Base-by-base conservation (phyloP, 1,139 yeast genomes). In the Saccharomyces hybrid region DNA sequence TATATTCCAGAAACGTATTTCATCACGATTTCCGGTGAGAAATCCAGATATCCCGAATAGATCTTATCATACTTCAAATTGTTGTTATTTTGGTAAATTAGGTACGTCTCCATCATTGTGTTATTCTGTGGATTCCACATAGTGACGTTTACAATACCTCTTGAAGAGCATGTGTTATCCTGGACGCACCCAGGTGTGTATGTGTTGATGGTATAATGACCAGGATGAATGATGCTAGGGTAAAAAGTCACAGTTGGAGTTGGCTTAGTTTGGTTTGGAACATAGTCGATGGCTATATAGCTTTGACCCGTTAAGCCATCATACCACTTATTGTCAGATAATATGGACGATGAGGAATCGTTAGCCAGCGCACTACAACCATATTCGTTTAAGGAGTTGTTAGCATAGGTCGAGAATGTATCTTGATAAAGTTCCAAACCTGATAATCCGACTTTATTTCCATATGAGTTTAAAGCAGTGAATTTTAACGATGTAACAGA, bases 121-220 rank as follows among this genome's bases (percentile, higher is more conserved):
- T 77, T 78, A 8, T 69, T 64, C 3, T 69, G 66, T 4, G 64
- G 63, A 47, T 79, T 76, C 50, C 74, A 74, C 2, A 91, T 75
- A 0, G 95, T 78, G 0, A 86, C 96, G 62, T 88, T 87, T 4
- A 88, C 93, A 31, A 82, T 80, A 4, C 95, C 90, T 67, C 99
- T 79, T 24, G 73, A 60, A 27, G 68, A 63, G 71, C 99, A 93
- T 0, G 95, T 79, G 49, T 75, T 72, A 66, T 88, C 97, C 8
- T 66, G 70, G 2, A 72, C 58, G 72, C 99, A 93, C 0, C 99
- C 98, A 0, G 97, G 97, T 0, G 99, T 93, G 61, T 80, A 83
- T 56, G 91, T 64, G 53, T 82, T 74, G 34, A 93, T 75, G 0
- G 89, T 76, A 68, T 89, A 93, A 59, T 82, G 77, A 9, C 97